Evolutionary conservation across 805 yeast genomes (phyloP).

Genomic region (Vanderwaltozyma verrucispora): DNA sequence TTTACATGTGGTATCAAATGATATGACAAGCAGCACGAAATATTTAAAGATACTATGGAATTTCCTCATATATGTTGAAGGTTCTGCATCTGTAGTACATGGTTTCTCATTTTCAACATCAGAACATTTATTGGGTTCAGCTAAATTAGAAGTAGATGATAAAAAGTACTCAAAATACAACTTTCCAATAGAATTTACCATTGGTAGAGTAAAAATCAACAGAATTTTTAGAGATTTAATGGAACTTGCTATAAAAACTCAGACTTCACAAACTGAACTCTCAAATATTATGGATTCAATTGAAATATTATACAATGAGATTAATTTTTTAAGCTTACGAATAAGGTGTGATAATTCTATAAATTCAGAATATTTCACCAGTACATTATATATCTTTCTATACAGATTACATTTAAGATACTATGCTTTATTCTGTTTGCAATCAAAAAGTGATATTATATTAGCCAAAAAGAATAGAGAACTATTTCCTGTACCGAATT

Average conservation of each 20-base stretch:
- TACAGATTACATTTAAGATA: conserved; percentile 20
- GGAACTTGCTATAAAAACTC: conserved; percentile 8
- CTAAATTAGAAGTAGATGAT: conserved; percentile 5
- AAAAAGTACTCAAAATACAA: background rate
- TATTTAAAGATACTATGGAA: conserved; percentile 13
- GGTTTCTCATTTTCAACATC: conserved; percentile 20
- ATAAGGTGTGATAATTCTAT: conserved; percentile 1
- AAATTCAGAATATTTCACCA: conserved; percentile 12
- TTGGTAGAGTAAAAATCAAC: conserved; percentile 20
- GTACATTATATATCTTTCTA: conserved; percentile 18
- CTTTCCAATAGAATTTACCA: conserved; percentile 13
- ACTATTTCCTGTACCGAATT: background rate
- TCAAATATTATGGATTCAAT: conserved; percentile 3
- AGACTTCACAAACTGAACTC: conserved; percentile 1
- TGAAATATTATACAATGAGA: conserved; percentile 4
- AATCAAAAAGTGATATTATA: conserved; percentile 8
- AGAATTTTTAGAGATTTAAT: conserved; percentile 12
- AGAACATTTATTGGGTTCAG: conserved; percentile 5
- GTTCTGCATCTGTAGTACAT: conserved; percentile 24
- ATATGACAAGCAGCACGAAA: background rate
- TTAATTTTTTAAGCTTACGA: conserved; percentile 2
- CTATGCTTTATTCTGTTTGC: conserved; percentile 11
- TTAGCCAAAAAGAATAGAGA: conserved; percentile 6
- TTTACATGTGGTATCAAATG: conserved; percentile 7
- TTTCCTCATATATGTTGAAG: conserved; percentile 19